Conservation (phyloP, 2,329 filamentous ascomycete species). For the Cercospora sp. region DNA sequence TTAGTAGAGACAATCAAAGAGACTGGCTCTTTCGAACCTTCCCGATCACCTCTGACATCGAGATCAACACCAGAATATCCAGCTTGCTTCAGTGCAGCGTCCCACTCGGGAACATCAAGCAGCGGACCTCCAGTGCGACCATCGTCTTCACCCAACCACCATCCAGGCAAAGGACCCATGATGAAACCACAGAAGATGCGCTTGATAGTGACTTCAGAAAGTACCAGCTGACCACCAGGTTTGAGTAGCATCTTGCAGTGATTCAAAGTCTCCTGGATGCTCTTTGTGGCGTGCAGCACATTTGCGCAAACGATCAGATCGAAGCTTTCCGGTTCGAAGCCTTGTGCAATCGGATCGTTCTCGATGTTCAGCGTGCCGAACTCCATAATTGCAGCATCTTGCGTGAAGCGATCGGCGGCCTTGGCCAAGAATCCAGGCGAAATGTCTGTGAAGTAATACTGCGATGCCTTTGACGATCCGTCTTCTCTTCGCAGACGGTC, state of each 20-base stretch:
- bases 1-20: neutral
- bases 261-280: constrained; percentile 24
- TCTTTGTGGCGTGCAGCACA: constrained; percentile 31
- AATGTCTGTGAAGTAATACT: constrained; percentile 52
- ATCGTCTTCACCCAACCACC: neutral
- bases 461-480: constrained; percentile 4
- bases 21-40: neutral
- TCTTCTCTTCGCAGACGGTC: neutral
- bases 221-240: constrained; percentile 8
- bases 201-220: neutral
- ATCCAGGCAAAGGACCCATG: neutral
- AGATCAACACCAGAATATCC: neutral
- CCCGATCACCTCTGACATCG: neutral
- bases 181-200: neutral
- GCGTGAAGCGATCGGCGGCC: constrained; percentile 31
- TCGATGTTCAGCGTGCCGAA: constrained; percentile 40
- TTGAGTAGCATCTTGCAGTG: constrained; percentile 29
- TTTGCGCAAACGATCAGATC: constrained; percentile 34
- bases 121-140: neutral
- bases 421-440: constrained; percentile 45
- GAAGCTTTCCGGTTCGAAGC: constrained; percentile 36
- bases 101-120: neutral
- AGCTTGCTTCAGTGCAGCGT: neutral
- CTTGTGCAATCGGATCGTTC: constrained; percentile 37
- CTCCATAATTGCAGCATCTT: constrained; percentile 13